A percentile compares a stretch with the other conserved stretches of the same genome.
Conservation (phyloP, 192 early-diverging fungal genomes). For the Backusella mclennaniae region DNA sequence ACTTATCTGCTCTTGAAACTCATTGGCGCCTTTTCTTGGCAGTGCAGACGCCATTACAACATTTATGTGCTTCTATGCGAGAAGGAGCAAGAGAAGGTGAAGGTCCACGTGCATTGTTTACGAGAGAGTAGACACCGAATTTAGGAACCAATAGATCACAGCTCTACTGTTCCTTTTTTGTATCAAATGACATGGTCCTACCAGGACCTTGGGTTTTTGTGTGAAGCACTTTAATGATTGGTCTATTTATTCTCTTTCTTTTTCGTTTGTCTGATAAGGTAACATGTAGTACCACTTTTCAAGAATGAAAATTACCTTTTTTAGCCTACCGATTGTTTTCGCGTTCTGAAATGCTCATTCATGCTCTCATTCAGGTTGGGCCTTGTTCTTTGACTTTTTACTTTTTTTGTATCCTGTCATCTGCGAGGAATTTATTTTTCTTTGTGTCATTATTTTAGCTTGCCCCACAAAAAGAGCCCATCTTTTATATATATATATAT, state of each 20-base stretch:
- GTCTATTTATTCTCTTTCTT: neutral
- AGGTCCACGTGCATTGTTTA: neutral
- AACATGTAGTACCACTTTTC: conserved; percentile 4
- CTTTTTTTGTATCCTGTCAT: conserved; percentile 8
- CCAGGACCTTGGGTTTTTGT: neutral
- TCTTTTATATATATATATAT: neutral
- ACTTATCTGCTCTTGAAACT: neutral
- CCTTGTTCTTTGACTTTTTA: neutral
- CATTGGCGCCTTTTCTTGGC: neutral
- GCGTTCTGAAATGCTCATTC: neutral
- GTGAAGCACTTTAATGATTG: neutral
- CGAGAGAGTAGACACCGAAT: neutral
- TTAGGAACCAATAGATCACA: neutral
- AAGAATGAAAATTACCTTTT: neutral
- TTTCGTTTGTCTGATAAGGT: neutral
- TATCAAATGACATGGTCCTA: neutral
- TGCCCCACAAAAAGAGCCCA: neutral
- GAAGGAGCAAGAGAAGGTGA: neutral
- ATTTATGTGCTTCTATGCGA: neutral
- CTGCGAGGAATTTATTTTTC: neutral
- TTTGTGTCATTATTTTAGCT: neutral
- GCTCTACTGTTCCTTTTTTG: neutral
- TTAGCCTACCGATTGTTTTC: neutral
- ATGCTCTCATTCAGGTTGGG: neutral
- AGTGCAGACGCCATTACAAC: neutral